A percentile compares a stretch with the other conserved stretches of the same genome.
Conservation (phyloP, 768 basidiomycete species). For the Coprinopsis sp. region DNA sequence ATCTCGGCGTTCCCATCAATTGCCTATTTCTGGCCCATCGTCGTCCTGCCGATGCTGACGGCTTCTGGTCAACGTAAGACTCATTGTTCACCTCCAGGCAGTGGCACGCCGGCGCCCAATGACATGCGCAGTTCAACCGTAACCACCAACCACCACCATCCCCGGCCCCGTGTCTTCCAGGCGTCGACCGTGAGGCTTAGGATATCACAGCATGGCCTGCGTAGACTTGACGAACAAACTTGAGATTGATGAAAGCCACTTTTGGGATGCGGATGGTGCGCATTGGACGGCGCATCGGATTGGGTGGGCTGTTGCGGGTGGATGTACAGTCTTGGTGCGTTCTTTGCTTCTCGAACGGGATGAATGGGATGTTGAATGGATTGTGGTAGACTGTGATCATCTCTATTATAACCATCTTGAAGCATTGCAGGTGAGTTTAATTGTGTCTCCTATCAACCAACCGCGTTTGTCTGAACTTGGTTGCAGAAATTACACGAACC, state of each 20-base stretch:
- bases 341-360: not conserved
- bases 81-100: too few relatives aligned
- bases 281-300: constrained; percentile 63
- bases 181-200: too few relatives aligned
- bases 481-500: constrained; percentile 68
- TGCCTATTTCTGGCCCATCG: too few relatives aligned
- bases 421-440: constrained; percentile 58
- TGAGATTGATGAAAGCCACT: constrained; percentile 52
- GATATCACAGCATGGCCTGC: constrained; percentile 6
- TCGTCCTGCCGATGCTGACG: too few relatives aligned
- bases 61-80: too few relatives aligned
- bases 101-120: too few relatives aligned
- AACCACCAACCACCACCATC: too few relatives aligned
- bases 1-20: too few relatives aligned
- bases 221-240: constrained; percentile 42
- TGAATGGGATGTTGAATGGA: not conserved
- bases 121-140: too few relatives aligned
- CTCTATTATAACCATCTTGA: constrained; percentile 47
- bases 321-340: constrained; percentile 49
- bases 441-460: too few relatives aligned
- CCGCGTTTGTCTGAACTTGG: too few relatives aligned
- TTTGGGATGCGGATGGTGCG: constrained; percentile 51
- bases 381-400: constrained; percentile 53
- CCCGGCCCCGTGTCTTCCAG: too few relatives aligned
- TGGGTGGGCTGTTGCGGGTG: constrained; percentile 72